Evolutionary conservation across 495 filamentous ascomycete genomes (phyloP).

Genomic region (Podospora fimiseda): DNA sequence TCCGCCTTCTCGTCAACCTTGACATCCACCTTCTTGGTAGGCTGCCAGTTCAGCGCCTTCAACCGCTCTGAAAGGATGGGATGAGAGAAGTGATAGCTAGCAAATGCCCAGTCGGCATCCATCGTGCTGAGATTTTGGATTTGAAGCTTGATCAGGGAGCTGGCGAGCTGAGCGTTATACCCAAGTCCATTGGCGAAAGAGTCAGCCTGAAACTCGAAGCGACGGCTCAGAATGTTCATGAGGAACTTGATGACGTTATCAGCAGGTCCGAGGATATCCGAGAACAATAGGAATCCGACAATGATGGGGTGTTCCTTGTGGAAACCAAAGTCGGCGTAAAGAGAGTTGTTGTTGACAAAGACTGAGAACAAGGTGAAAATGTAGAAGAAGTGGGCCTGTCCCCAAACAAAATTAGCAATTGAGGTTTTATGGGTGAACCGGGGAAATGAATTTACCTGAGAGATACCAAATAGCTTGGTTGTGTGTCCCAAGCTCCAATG

Average conservation of each 20-base stretch:
- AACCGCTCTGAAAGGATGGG: constrained; percentile 91
- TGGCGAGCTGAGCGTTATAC: constrained; percentile 76
- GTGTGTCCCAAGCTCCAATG: constrained; percentile 97
- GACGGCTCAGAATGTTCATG: constrained; percentile 92
- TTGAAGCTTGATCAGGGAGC: constrained; percentile 91
- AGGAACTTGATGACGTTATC: constrained; percentile 86
- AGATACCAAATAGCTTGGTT: constrained; percentile 82
- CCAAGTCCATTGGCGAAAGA: constrained; percentile 78
- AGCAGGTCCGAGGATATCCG: constrained; percentile 83
- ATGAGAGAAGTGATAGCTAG: constrained; percentile 96
- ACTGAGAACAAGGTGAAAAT: constrained; percentile 94
- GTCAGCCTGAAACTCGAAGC: constrained; percentile 94
- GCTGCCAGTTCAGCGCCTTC: constrained; percentile 75
- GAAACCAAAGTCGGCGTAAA: constrained; percentile 91
- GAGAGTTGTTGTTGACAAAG: constrained; percentile 89
- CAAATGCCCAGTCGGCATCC: constrained; percentile 98
- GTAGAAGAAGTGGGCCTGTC: constrained; percentile 76
- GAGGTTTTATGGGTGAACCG: neutral
- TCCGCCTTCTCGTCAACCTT: constrained; percentile 27
- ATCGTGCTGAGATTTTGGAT: constrained; percentile 96
- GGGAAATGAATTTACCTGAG: constrained; percentile 57
- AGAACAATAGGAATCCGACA: constrained; percentile 94
- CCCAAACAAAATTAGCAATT: constrained; percentile 24
- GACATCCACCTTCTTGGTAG: constrained; percentile 39
- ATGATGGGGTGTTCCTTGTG: constrained; percentile 79